A percentile compares a stretch with the other conserved stretches of the same genome.
Conservation (phyloP, 2,329 filamentous ascomycete species). For the Fonsecaea erecta region DNA sequence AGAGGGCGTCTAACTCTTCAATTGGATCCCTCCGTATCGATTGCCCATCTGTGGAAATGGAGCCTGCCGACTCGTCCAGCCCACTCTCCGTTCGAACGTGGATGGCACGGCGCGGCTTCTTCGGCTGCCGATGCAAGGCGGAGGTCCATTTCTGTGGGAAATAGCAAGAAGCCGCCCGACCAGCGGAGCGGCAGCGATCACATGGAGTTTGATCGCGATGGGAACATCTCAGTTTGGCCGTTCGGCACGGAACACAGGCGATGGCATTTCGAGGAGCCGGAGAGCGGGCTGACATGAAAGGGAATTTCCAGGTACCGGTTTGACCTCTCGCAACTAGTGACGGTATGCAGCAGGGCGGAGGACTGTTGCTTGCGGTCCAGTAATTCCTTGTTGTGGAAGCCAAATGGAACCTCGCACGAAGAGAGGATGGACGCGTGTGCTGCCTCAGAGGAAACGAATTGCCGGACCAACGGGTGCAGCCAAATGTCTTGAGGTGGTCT, state of each 20-base stretch:
- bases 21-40: neutral
- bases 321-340: neutral
- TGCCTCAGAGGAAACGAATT: neutral
- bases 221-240: neutral
- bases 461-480: neutral
- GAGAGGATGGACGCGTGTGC: neutral
- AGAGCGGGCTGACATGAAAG: neutral
- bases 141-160: neutral
- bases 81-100: neutral
- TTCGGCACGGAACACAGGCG: conserved; percentile 1
- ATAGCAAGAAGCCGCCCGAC: neutral
- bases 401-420: neutral
- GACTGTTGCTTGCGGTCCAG: neutral
- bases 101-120: neutral
- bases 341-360: neutral
- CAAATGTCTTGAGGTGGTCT: neutral
- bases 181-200: neutral
- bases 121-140: conserved; percentile 1
- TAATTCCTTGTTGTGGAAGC: neutral
- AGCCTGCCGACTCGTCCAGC: neutral
- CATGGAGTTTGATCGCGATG: neutral
- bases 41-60: neutral
- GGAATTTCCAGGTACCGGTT: neutral
- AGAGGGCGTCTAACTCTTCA: neutral
- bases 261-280: neutral